Conservation (phyloP, 768 basidiomycete species). For the Tephrocybe sp. region DNA sequence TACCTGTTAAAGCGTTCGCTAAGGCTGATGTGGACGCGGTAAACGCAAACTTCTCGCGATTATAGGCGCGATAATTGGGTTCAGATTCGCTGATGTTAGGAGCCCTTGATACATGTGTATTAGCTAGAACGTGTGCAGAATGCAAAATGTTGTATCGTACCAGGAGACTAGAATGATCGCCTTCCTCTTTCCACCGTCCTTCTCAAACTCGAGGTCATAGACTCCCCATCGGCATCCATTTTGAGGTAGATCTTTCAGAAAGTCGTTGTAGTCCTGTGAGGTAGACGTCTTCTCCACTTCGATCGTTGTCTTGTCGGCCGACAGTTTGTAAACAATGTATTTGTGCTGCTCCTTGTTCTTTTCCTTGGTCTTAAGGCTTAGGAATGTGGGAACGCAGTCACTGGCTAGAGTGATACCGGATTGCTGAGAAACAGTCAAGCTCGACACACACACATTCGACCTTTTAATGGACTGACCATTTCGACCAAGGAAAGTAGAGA, state of each 20-base stretch:
- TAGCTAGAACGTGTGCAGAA: neutral
- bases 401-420: conserved; percentile 65
- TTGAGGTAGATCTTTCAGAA: conserved; percentile 72
- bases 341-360: conserved; percentile 71
- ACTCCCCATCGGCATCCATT: conserved; percentile 83
- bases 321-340: conserved; percentile 82
- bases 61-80: conserved; percentile 18
- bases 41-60: conserved; percentile 78
- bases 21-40: conserved; percentile 86
- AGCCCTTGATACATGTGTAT: conserved; percentile 53
- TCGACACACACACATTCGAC: neutral
- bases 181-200: conserved; percentile 73
- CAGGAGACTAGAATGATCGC: conserved; percentile 85
- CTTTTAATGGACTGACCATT: conserved; percentile 24
- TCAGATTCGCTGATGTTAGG: conserved; percentile 85
- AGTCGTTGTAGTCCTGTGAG: conserved; percentile 60
- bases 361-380: conserved; percentile 74
- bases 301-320: conserved; percentile 62
- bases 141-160: conserved; percentile 45
- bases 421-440: conserved; percentile 30
- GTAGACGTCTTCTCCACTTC: conserved; percentile 66
- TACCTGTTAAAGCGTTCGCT: conserved; percentile 67
- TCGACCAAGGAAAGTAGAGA: conserved; percentile 15
- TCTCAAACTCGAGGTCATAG: conserved; percentile 86
- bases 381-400: conserved; percentile 57